Evolutionary conservation across 352 stramenopile genomes (phyloP), one percentile per base, ranked within the genome.

Genomic region (Phytophthora melonis): DNA sequence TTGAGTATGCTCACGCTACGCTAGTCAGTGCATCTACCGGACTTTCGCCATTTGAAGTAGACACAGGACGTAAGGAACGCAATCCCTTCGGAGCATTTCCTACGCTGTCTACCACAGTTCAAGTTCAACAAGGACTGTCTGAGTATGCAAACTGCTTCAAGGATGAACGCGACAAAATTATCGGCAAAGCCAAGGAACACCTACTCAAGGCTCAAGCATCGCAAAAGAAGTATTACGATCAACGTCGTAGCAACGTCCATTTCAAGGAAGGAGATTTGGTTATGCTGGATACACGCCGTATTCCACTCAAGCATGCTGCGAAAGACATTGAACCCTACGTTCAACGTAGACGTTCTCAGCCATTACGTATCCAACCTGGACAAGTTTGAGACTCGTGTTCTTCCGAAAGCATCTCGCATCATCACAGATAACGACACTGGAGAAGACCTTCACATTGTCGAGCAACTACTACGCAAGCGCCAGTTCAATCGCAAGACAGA

Each of bases 1-100:
- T 63, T 18, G 27, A 69, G 45, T 74, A 74, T 55, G 68, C 43
- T 6, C 68, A 74, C 18, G 25, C 60, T 21, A 70, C 68, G 13
- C 53, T 70, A 13, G 36, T 65, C 14, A 74, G 59, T 49, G 60
- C 67, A 1, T 74, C 43, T 7, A 70, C 67, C 0, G 34, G 53
- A 18, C 6, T 70, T 27, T 70, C 60, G 8, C 68, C 60, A 21
- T 66, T 66, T 41, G 63, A 56, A 56, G 43, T 69, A n/a, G 63
- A 63, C 36, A 69, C 63, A 6, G 63, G n/a, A 3, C 63, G 63
- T 10, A 69, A 50, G 10, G 59, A 58, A 14, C 59, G 43, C 23
- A 65, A 54, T 30, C 43, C 27, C 14, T 45, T 16, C 27, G 32
- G 13, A n/a, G n/a, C 55, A 4, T 30, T 47, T 7, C 30, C n/a